These are phyloP conservation scores for Nasturtium officinale DNA, from an alignment of 345 rosid species.

Conservation along the genomic window DNA sequence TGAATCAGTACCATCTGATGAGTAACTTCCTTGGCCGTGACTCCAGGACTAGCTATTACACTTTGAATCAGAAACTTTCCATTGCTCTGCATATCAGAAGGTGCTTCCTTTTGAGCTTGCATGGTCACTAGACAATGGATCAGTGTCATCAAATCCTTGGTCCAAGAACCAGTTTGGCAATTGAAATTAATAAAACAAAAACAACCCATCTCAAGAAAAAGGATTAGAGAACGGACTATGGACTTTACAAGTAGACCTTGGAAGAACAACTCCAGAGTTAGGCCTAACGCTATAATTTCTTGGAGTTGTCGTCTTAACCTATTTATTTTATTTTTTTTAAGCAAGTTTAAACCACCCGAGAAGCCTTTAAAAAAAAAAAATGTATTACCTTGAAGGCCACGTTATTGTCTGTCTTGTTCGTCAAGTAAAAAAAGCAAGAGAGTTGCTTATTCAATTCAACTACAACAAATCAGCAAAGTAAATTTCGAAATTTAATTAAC, in stretches of 20 bases:
- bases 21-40: not conserved
- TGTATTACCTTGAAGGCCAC: constrained; percentile 66
- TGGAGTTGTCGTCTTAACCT: not conserved
- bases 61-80: not conserved
- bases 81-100: constrained; percentile 42
- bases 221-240: not conserved
- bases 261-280: not conserved
- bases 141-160: not conserved
- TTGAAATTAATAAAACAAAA: not conserved
- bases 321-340: too few species aligned
- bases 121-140: constrained; percentile 53
- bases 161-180: not conserved
- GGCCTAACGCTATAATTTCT: not conserved
- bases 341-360: too few species aligned
- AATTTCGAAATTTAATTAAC: not conserved
- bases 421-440: constrained; percentile 61
- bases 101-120: constrained; percentile 81
- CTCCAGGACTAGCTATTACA: not conserved
- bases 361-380: constrained; percentile 46
- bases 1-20: not conserved
- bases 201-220: not conserved
- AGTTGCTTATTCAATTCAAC: constrained; percentile 77
- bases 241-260: constrained; percentile 41
- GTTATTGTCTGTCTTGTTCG: constrained; percentile 64
- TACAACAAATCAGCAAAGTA: constrained; percentile 30